Conservation (phyloP, 306 rosid genomes). For the Cicer judaicum region DNA sequence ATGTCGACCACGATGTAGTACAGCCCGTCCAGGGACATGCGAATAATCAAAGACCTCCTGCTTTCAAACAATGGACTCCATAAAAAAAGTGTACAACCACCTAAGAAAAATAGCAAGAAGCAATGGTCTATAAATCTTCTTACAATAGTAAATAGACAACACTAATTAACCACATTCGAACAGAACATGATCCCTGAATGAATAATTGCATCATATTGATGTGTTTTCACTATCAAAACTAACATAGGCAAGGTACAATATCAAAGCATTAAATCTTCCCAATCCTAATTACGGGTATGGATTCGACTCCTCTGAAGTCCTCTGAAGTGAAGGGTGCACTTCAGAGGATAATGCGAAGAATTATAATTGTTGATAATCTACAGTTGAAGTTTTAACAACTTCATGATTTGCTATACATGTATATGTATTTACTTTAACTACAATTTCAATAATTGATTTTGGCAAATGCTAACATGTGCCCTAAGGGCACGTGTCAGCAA, state of each 20-base stretch:
- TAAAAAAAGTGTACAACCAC: conserved; percentile 53
- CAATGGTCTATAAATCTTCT: conserved; percentile 41
- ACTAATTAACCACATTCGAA: conserved; percentile 31
- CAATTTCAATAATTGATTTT: neutral
- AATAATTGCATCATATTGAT: conserved; percentile 32
- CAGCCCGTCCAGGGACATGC: conserved; percentile 63
- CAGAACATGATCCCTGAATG: conserved; percentile 33
- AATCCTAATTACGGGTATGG: conserved; percentile 1
- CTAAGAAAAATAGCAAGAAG: conserved; percentile 47
- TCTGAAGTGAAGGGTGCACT: neutral
- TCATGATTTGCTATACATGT: neutral
- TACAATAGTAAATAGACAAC: conserved; percentile 31
- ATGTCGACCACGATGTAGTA: conserved; percentile 72
- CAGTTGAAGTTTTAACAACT: neutral
- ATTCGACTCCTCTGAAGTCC: neutral
- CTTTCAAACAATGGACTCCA: conserved; percentile 53
- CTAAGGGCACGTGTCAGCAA: too few relatives aligned
- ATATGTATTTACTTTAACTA: neutral
- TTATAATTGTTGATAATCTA: neutral
- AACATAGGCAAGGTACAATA: conserved; percentile 23
- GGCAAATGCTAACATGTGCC: too few relatives aligned
- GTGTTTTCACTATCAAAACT: conserved; percentile 34
- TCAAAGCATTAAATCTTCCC: conserved; percentile 27
- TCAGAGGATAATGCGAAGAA: neutral
- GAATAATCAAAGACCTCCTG: conserved; percentile 65